phyloP scores from a whole-genome alignment of 306 rosid species.

The Castanea mollissima region DNA sequence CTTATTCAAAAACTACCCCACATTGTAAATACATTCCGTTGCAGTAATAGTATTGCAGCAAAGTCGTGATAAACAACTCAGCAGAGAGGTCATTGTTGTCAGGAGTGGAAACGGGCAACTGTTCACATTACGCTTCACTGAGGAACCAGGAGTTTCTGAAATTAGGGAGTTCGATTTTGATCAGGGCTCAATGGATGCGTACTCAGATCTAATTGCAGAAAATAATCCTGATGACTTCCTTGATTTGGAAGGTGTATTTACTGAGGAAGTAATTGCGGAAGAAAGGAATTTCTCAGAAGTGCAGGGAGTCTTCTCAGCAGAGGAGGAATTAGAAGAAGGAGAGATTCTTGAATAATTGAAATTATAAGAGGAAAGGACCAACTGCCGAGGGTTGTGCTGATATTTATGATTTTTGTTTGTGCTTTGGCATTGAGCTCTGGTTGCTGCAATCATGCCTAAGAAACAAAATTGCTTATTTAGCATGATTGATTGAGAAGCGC shows the following conservation, averaged over 20 bases:
- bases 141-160: conserved; percentile 31
- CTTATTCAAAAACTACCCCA: no score
- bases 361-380: not conserved
- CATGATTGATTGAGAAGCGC: not conserved
- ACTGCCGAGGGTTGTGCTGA: not conserved
- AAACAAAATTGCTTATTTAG: not conserved
- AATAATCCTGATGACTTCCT: conserved; percentile 60
- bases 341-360: conserved; percentile 57
- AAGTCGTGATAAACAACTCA: conserved; percentile 19
- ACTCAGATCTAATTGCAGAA: conserved; percentile 49
- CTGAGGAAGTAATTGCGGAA: conserved; percentile 30
- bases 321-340: conserved; percentile 78
- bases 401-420: not conserved
- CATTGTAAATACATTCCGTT: conserved; percentile 25
- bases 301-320: conserved; percentile 23
- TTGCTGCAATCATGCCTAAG: not conserved
- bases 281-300: conserved; percentile 26
- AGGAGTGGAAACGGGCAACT: conserved; percentile 30
- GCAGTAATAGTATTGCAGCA: conserved; percentile 19
- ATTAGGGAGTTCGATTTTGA: conserved; percentile 54
- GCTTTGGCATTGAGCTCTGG: not conserved
- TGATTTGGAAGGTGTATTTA: conserved; percentile 47
- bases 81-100: conserved; percentile 32
- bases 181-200: conserved; percentile 52
- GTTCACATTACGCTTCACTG: conserved; percentile 20